phyloP scores from a whole-genome alignment of 2,329 filamentous ascomycete species.

The Hypoxylon sp. region DNA sequence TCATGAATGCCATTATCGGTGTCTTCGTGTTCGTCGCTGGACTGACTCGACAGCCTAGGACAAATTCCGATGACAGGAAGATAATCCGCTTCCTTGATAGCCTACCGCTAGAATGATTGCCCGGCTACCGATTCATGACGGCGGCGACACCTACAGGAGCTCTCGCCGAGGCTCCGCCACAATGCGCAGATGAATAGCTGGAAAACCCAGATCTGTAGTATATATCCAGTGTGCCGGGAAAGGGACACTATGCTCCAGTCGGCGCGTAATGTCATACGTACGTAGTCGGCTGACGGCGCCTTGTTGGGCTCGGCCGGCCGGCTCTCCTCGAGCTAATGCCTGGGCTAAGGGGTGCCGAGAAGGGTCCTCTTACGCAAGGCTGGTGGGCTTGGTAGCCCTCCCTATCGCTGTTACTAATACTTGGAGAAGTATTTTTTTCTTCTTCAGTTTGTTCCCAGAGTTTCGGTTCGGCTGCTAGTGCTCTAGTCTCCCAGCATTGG shows the following conservation, averaged over 20 bases:
- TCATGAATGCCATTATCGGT: neutral
- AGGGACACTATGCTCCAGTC: slow-evolving; percentile 8
- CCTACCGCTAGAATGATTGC: slow-evolving; percentile 1
- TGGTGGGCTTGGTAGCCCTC: neutral
- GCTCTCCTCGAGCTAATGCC: slow-evolving; percentile 5
- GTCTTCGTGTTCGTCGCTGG: too few species aligned
- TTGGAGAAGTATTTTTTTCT: neutral
- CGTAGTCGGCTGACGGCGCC: slow-evolving; percentile 37
- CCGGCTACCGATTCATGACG: neutral
- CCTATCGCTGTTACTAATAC: neutral
- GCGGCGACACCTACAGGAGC: neutral
- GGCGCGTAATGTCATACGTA: slow-evolving; percentile 38
- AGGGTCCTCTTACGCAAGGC: slow-evolving; percentile 20
- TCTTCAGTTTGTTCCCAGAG: slow-evolving; percentile 13
- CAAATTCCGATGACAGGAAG: neutral
- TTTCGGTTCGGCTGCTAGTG: slow-evolving; percentile 28
- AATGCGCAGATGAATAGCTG: slow-evolving; percentile 19
- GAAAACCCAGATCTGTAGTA: neutral
- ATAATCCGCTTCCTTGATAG: slow-evolving; percentile 3
- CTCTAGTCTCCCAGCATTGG: slow-evolving; percentile 15
- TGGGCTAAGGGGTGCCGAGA: slow-evolving; percentile 18
- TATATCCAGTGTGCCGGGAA: slow-evolving; percentile 15
- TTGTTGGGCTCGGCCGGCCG: slow-evolving; percentile 3
- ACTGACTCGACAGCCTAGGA: too few species aligned
- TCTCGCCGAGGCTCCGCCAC: slow-evolving; percentile 14